phyloP scores from a whole-genome alignment of 192 early-diverging fungal genomes.

The Coemansia sp. region DNA sequence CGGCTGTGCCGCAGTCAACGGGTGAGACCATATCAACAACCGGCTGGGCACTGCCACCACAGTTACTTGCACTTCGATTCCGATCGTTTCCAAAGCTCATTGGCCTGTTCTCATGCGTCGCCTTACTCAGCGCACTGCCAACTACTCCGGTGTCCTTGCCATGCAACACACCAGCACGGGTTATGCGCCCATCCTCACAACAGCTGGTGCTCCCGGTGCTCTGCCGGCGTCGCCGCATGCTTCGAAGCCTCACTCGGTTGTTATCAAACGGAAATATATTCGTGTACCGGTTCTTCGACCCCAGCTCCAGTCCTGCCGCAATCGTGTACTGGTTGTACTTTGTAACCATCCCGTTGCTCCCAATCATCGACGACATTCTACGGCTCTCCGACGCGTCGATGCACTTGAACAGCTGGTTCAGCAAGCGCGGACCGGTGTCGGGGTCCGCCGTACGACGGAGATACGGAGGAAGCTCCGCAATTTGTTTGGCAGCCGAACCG shows the following conservation, averaged over 20 bases:
- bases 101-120: slow-evolving; percentile 6
- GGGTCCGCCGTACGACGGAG: slow-evolving; percentile 32
- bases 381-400: slow-evolving; percentile 68
- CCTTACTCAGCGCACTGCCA: neutral
- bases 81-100: slow-evolving; percentile 13
- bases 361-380: slow-evolving; percentile 71
- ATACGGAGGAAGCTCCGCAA: slow-evolving; percentile 28
- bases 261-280: slow-evolving; percentile 84
- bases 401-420: slow-evolving; percentile 50
- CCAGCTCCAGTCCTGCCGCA: slow-evolving; percentile 64
- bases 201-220: neutral
- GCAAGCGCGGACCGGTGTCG: slow-evolving; percentile 24
- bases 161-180: neutral
- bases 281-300: slow-evolving; percentile 80
- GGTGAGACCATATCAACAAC: slow-evolving; percentile 27
- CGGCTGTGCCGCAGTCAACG: slow-evolving; percentile 7
- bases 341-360: slow-evolving; percentile 50
- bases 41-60: slow-evolving; percentile 40
- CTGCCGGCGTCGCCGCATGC: slow-evolving; percentile 25
- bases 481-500: slow-evolving; percentile 20
- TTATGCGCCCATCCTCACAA: neutral
- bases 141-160: neutral
- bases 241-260: slow-evolving; percentile 55
- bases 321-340: slow-evolving; percentile 67
- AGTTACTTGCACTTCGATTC: neutral